Conservation (phyloP, 305 asterid species). For the Fraxinus albicans region DNA sequence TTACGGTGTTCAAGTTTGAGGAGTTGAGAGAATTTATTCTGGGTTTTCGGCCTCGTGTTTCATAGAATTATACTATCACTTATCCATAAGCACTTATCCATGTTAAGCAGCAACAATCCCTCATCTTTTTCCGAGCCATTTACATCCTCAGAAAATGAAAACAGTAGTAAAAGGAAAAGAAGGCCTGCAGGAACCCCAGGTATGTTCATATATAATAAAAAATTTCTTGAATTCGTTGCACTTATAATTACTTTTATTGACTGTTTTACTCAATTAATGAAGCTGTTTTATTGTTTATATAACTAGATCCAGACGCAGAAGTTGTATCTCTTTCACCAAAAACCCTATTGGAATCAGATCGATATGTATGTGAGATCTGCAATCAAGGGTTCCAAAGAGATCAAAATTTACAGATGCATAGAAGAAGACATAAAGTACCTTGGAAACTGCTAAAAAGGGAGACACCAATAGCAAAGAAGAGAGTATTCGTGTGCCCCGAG, state of each 20-base stretch:
- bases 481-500: conserved; percentile 79
- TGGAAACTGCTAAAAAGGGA: conserved; percentile 68
- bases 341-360: conserved; percentile 70
- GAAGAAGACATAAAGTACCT: conserved; percentile 73
- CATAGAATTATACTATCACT: conserved; percentile 1
- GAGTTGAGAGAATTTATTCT: neutral
- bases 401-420: conserved; percentile 78
- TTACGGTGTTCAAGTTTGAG: neutral
- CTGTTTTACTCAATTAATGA: neutral
- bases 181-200: conserved; percentile 95
- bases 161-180: conserved; percentile 50
- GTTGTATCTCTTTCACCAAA: conserved; percentile 71
- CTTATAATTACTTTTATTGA: neutral
- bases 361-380: conserved; percentile 77
- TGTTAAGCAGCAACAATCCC: conserved; percentile 53
- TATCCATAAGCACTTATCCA: conserved; percentile 34
- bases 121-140: conserved; percentile 53
- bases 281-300: neutral
- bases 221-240: neutral
- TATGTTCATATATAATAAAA: conserved; percentile 1
- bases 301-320: conserved; percentile 72
- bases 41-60: neutral
- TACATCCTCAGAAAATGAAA: conserved; percentile 44
- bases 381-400: conserved; percentile 74
- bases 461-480: conserved; percentile 47